Evolutionary conservation across 2,329 filamentous ascomycete genomes (phyloP).

Genomic region (Parastagonospora nodorum): DNA sequence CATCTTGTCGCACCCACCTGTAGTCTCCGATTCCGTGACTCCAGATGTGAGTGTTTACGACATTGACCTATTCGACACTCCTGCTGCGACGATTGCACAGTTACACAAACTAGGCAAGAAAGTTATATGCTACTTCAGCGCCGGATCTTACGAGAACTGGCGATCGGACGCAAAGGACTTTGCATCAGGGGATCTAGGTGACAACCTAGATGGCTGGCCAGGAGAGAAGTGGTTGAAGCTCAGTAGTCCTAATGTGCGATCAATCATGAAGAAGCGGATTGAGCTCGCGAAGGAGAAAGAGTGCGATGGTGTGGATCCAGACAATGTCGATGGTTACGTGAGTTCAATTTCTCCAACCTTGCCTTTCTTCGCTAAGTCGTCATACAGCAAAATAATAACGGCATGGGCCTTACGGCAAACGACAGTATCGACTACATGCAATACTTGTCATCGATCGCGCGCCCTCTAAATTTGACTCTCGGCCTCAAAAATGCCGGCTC

Average conservation of each 20-base stretch:
- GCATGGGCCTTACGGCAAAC: conserved; percentile 61
- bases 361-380: not conserved
- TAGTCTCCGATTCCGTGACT: conserved; percentile 29
- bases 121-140: conserved; percentile 77
- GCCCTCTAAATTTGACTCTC: conserved; percentile 61
- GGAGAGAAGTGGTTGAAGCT: conserved; percentile 71
- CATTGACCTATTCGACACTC: conserved; percentile 64
- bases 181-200: conserved; percentile 60
- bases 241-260: conserved; percentile 61
- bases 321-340: conserved; percentile 71
- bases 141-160: conserved; percentile 70
- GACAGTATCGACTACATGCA: conserved; percentile 65
- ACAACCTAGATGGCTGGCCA: conserved; percentile 65
- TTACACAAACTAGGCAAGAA: conserved; percentile 60
- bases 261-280: conserved; percentile 67
- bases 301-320: conserved; percentile 72
- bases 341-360: conserved; percentile 25
- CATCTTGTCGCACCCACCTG: conserved; percentile 52
- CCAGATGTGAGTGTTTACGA: conserved; percentile 64
- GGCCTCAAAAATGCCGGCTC: conserved; percentile 72
- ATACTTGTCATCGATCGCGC: conserved; percentile 63
- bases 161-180: conserved; percentile 65
- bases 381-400: conserved; percentile 61
- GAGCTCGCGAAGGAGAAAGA: conserved; percentile 64
- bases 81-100: conserved; percentile 51